Percentiles rank a stretch among this genome's conserved stretches.
Evolutionary conservation across 352 stramenopile genomes (phyloP).

Genomic region (Phytophthora cactorum): DNA sequence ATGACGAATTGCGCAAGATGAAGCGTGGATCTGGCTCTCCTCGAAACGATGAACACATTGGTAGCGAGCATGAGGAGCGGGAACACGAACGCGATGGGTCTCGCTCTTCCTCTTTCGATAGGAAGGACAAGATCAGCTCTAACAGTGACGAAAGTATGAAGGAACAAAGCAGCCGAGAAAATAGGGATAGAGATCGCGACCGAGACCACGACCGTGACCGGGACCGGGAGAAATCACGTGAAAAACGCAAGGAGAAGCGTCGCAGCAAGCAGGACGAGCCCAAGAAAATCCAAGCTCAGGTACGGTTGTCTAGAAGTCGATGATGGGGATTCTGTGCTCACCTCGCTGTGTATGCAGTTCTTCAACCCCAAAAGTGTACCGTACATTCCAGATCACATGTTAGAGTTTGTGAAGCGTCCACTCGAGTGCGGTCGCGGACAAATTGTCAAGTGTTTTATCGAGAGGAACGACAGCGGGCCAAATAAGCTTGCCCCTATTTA

Average conservation of each 20-base stretch:
- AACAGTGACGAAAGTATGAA: slow-evolving; percentile 35
- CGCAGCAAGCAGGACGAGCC: slow-evolving; percentile 70
- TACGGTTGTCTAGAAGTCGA: slow-evolving; percentile 10
- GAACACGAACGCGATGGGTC: slow-evolving; percentile 21
- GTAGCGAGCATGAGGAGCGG: slow-evolving; percentile 15
- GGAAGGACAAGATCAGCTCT: slow-evolving; percentile 33
- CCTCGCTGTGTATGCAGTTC: slow-evolving; percentile 41
- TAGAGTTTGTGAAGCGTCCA: slow-evolving; percentile 82
- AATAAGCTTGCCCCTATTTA: slow-evolving; percentile 88
- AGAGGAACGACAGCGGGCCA: slow-evolving; percentile 76
- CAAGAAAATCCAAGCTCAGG: slow-evolving; percentile 72
- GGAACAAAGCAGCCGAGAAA: neutral
- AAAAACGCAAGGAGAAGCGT: slow-evolving; percentile 60
- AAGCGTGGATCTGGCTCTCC: slow-evolving; percentile 42
- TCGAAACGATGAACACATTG: slow-evolving; percentile 34
- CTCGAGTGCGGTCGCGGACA: slow-evolving; percentile 78
- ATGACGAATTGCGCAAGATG: slow-evolving; percentile 66
- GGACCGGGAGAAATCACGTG: slow-evolving; percentile 45
- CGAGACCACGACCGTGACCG: slow-evolving; percentile 24
- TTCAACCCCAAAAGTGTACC: slow-evolving; percentile 88
- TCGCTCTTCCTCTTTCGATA: slow-evolving; percentile 28
- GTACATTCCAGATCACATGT: slow-evolving; percentile 81
- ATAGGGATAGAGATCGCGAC: slow-evolving; percentile 21
- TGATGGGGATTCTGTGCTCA: neutral
- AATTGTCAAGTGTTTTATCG: slow-evolving; percentile 91